Evolutionary conservation across 2,329 filamentous ascomycete genomes (phyloP).

Genomic region (Talaromyces sp.): DNA sequence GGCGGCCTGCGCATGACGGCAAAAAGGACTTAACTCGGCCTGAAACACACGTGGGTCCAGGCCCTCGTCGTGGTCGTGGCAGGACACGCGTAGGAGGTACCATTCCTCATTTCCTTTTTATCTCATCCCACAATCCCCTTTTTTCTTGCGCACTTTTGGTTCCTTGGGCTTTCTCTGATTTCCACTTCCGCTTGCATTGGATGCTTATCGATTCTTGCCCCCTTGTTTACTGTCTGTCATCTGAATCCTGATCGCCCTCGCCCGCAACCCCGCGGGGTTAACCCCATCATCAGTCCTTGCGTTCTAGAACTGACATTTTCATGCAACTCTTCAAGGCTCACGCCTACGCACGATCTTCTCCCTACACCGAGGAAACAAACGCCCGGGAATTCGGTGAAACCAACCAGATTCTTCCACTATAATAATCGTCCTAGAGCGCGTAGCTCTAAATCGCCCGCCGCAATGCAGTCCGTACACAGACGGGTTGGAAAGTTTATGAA

Average conservation of each 20-base stretch:
- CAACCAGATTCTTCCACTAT: background rate
- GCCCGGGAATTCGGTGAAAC: background rate
- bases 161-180: background rate
- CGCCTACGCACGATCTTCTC: background rate
- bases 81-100: background rate
- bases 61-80: background rate
- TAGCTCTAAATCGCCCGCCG: constrained; percentile 6
- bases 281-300: background rate
- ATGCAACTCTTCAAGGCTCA: background rate
- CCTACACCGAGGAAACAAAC: background rate
- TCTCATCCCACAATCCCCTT: background rate
- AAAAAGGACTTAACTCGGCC: background rate
- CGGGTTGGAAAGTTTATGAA: constrained; percentile 68
- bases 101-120: background rate
- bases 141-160: background rate
- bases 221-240: background rate
- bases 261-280: background rate
- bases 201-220: background rate
- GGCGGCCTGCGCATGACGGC: background rate
- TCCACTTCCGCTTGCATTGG: background rate
- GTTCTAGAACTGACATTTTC: background rate
- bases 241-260: background rate
- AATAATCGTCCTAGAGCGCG: background rate
- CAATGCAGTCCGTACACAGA: constrained; percentile 56
- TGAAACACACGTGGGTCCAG: constrained; percentile 5